A percentile compares a stretch with the other conserved stretches of the same genome.
Conservation (phyloP, 2,329 filamentous ascomycete genomes). For the Trichoderma atrobrunneum region DNA sequence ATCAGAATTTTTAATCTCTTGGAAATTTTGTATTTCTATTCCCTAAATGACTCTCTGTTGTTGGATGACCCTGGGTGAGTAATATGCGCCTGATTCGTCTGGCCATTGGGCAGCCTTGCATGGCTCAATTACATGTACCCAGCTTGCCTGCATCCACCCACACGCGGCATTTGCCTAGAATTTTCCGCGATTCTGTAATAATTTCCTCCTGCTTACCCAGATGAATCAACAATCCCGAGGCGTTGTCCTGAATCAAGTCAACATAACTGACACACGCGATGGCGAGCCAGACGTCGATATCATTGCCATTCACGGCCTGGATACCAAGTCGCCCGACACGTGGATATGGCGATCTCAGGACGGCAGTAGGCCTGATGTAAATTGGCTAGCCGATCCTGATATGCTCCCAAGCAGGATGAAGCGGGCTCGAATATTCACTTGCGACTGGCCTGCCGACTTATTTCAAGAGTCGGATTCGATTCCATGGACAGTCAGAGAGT, state of each 20-base stretch:
- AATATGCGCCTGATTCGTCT: too few species aligned
- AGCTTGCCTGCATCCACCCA: too few species aligned
- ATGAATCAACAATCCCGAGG: neutral
- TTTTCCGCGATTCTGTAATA: too few species aligned
- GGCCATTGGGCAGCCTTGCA: too few species aligned
- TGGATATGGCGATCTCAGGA: conserved; percentile 25
- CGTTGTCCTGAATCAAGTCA: neutral
- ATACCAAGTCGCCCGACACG: conserved; percentile 31
- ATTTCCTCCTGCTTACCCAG: neutral
- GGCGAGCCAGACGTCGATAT: conserved; percentile 27
- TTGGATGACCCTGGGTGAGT: too few species aligned
- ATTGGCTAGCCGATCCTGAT: conserved; percentile 26
- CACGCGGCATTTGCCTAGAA: too few species aligned
- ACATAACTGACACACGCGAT: neutral
- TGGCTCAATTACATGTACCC: too few species aligned
- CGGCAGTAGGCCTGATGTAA: conserved; percentile 19
- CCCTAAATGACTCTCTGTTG: too few species aligned
- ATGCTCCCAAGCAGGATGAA: conserved; percentile 27
- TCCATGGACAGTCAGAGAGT: conserved; percentile 23
- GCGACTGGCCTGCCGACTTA: conserved; percentile 30
- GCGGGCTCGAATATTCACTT: conserved; percentile 29
- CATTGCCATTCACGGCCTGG: conserved; percentile 36
- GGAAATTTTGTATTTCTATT: too few species aligned
- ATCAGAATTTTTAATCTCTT: too few species aligned
- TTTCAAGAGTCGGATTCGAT: conserved; percentile 22